phyloP scores from a whole-genome alignment of 352 stramenopile genomes.

The Saprolegnia diclina region DNA sequence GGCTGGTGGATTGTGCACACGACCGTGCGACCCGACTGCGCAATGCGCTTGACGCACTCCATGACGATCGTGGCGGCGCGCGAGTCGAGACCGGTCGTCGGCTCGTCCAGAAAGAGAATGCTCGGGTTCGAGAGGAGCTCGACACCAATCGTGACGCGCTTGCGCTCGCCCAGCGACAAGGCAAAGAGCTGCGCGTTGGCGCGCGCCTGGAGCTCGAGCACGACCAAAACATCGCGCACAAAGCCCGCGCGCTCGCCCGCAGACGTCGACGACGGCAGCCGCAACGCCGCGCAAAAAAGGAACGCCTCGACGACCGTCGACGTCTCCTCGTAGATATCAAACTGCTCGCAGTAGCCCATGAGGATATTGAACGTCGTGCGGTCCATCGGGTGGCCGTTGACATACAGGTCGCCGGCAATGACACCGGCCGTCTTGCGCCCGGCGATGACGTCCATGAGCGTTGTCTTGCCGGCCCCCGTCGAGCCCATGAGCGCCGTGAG shows the following conservation, averaged over 20 bases:
- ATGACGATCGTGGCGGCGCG: constrained; percentile 68
- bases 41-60: constrained; percentile 52
- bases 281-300: constrained; percentile 21
- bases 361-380: constrained; percentile 24
- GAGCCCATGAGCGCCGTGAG: constrained; percentile 42
- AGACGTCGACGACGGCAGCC: too few relatives aligned
- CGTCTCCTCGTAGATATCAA: constrained; percentile 33
- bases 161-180: constrained; percentile 45
- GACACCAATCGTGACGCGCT: constrained; percentile 44
- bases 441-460: constrained; percentile 28
- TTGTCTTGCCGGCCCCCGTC: constrained; percentile 26
- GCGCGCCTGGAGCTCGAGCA: constrained; percentile 58
- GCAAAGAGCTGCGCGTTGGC: constrained; percentile 38
- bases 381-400: constrained; percentile 25
- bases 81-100: constrained; percentile 63
- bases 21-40: constrained; percentile 63
- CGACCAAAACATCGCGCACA: constrained; percentile 78
- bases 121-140: constrained; percentile 45
- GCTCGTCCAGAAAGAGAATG: constrained; percentile 54
- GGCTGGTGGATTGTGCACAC: constrained; percentile 84
- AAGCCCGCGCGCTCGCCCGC: constrained; percentile 46
- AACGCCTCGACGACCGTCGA: constrained; percentile 23
- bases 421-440: constrained; percentile 25
- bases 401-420: constrained; percentile 26
- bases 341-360: constrained; percentile 28